Percentiles rank a stretch among this genome's conserved stretches.
Evolutionary conservation across 1,284 basidiomycete species (phyloP).

Genomic region (Amylostereum chailletii): DNA sequence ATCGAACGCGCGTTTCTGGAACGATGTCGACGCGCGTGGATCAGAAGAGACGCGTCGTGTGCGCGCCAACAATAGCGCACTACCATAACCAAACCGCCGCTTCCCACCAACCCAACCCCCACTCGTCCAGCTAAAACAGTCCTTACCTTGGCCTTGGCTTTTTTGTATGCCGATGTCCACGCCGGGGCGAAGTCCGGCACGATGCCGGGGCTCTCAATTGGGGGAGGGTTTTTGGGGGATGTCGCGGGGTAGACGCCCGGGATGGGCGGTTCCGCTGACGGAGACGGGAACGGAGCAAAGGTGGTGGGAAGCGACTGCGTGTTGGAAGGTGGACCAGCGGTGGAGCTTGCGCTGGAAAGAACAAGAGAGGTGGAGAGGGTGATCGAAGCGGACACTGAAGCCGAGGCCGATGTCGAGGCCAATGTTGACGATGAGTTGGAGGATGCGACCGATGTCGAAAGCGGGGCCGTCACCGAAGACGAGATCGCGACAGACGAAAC

Average conservation of each 20-base stretch:
- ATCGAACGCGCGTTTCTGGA: not conserved
- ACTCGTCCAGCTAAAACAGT: not conserved
- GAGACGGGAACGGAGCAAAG: constrained; percentile 25
- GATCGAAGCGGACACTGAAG: too few relatives aligned
- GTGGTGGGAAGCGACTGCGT: constrained; percentile 13
- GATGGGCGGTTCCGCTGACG: constrained; percentile 19
- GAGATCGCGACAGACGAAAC: too few relatives aligned
- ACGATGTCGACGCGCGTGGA: not conserved
- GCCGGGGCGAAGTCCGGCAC: constrained; percentile 36
- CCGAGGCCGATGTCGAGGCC: too few relatives aligned
- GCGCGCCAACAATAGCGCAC: not conserved
- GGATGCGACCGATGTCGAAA: too few relatives aligned
- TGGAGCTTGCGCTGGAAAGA: too few relatives aligned
- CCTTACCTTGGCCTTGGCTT: constrained; percentile 26
- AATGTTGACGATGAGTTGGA: too few relatives aligned
- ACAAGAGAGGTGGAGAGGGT: too few relatives aligned
- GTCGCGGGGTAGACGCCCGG: constrained; percentile 20
- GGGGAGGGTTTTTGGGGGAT: constrained; percentile 21
- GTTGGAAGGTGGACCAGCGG: too few relatives aligned
- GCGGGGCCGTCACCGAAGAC: too few relatives aligned
- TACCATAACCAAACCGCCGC: too few relatives aligned
- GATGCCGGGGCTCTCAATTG: constrained; percentile 19
- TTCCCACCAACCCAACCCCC: not conserved
- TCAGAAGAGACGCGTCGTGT: not conserved
- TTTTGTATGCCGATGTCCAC: constrained; percentile 30